These are phyloP conservation scores for Wickerhamiella spandovensis DNA, from an alignment of 805 yeast species.

Conservation along the genomic window DNA sequence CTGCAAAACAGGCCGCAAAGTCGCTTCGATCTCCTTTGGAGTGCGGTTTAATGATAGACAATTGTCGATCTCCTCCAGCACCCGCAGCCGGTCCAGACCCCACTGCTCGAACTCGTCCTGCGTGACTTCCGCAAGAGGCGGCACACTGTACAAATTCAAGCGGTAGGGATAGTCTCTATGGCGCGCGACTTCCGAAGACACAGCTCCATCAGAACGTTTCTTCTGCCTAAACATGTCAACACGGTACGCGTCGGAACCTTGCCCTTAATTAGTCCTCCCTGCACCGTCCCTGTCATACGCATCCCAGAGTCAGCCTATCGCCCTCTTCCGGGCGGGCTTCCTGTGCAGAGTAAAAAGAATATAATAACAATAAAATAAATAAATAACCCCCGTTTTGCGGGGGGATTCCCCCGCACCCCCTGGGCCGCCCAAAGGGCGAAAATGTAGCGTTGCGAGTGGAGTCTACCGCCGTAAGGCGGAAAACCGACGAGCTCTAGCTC, in stretches of 20 bases:
- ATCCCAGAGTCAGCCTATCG: too few species aligned
- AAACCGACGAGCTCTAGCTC: too few species aligned
- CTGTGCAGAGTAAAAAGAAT: too few species aligned
- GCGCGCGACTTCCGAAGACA: constrained; percentile 7
- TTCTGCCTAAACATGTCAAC: constrained; percentile 4
- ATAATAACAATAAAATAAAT: too few species aligned
- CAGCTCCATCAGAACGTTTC: background rate
- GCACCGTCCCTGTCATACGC: too few species aligned
- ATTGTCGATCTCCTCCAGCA: constrained; percentile 75
- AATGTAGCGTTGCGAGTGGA: too few species aligned
- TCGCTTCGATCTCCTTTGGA: constrained; percentile 48
- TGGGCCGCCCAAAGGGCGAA: too few species aligned
- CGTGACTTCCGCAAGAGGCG: constrained; percentile 78
- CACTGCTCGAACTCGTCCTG: constrained; percentile 86
- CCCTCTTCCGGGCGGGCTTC: too few species aligned
- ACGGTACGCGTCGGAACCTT: background rate
- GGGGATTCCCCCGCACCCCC: too few species aligned
- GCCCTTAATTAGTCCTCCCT: background rate
- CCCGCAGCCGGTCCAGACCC: constrained; percentile 85
- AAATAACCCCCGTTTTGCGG: too few species aligned
- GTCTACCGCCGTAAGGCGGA: too few species aligned
- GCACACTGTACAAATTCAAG: constrained; percentile 58
- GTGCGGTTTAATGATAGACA: constrained; percentile 30
- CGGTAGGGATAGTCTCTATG: constrained; percentile 35
- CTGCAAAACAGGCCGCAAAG: constrained; percentile 51